These are phyloP conservation scores for Chlamydomonas eustigma DNA, from an alignment of 139 green algal species.

Conservation along the genomic window DNA sequence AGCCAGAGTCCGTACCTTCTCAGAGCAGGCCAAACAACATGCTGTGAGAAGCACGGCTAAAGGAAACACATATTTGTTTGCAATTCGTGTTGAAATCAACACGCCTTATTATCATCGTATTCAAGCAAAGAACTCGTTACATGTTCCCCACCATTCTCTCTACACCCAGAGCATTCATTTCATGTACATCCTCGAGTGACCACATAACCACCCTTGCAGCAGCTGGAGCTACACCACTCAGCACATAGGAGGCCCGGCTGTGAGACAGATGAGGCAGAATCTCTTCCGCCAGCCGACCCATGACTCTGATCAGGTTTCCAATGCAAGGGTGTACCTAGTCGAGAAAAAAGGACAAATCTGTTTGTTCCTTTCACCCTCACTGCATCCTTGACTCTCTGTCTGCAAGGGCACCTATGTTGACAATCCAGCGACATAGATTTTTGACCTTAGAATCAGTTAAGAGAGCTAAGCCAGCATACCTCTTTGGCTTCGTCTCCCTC, in stretches of 20 bases:
- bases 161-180: slow-evolving; percentile 54
- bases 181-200: slow-evolving; percentile 51
- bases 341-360: neutral
- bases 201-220: slow-evolving; percentile 49
- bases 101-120: too few species aligned
- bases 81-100: too few species aligned
- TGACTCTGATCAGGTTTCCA: slow-evolving; percentile 15
- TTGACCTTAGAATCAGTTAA: too few species aligned
- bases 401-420: too few species aligned
- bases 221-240: slow-evolving; percentile 42
- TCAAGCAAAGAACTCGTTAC: too few species aligned
- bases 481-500: slow-evolving; percentile 48
- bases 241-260: slow-evolving; percentile 41
- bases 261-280: slow-evolving; percentile 36
- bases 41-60: too few species aligned
- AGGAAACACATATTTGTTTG: too few species aligned
- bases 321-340: slow-evolving; percentile 14
- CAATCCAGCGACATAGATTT: too few species aligned
- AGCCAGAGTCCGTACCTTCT: slow-evolving; percentile 38
- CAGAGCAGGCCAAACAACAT: too few species aligned
- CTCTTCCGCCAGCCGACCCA: slow-evolving; percentile 45
- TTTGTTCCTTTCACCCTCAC: too few species aligned
- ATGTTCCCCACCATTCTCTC: slow-evolving; percentile 51
- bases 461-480: too few species aligned
- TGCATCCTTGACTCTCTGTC: too few species aligned